Evolutionary conservation across 2,329 filamentous ascomycete genomes (phyloP), one percentile per base, ranked within the genome.

Genomic region (Aspergillus chevalieri): DNA sequence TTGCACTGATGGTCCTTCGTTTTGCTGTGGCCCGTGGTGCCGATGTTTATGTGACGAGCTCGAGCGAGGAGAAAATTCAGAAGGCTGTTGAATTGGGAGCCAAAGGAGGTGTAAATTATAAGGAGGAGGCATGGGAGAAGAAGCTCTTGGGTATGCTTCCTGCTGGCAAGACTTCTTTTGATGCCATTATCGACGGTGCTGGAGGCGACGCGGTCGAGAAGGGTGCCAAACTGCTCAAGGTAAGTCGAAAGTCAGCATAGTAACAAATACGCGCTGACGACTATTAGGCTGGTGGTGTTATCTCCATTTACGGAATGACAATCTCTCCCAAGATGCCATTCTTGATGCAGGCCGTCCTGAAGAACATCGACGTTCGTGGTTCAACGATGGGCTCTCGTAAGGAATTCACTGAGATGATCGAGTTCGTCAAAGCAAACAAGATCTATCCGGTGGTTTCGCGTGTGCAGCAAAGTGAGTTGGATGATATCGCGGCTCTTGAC

Each of bases 231-330:
- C 63, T 95, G 47, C 74, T 97, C 47, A 91, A 89, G 73, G 77
- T 78, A 57, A 56, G 69, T 61, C 8, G 9, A 10, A 10, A 8
- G 17, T 34, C 9, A 41, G 12, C 6, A 9, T 33, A 9, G 2
- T 26, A 19, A 12, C 38, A n/a, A 14, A 10, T 14, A 14, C n/a
- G 15, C 48, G 38, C 55, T 65, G 26, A 65, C 41, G 3, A 7
- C 44, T 52, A 24, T 43, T 53, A 80, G 80, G 70, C 79, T 1
- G 92, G 93, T 5, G 93, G 91, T 48, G 78, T 92, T n/a, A 85
- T 97, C 51, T 81, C 84, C 2, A 77, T 85, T 57, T 97, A 97
- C 66, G 92, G 93, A 52, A 96, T 97, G 92, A 97, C 92, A 0
- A 74, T 87, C 2, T 75, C 78, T 0, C 91, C 92, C 1, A 89